Conservation (phyloP, 2,329 filamentous ascomycete species). For the Aspergillus carbonarius region DNA sequence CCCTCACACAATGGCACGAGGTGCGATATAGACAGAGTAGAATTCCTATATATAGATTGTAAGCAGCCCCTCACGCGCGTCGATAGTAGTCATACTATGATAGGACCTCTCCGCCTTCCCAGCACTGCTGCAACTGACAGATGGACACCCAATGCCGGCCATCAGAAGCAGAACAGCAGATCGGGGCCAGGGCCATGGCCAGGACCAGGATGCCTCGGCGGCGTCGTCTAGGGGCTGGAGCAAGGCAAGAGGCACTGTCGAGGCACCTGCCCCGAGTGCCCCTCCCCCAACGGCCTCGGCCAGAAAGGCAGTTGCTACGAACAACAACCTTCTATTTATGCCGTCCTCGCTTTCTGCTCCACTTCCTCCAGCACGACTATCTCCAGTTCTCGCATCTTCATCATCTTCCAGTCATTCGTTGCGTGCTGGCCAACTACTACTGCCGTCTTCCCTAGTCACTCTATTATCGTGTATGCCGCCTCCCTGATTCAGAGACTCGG, state of each 20-base stretch:
- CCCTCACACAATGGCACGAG: neutral
- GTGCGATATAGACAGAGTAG: neutral
- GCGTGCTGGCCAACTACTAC: neutral
- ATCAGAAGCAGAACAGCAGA: neutral
- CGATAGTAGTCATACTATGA: too few relatives aligned
- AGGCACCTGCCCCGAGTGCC: neutral
- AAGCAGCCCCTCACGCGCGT: too few relatives aligned
- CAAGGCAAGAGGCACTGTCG: neutral
- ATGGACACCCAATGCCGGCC: too few relatives aligned
- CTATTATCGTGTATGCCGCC: slow-evolving; percentile 1
- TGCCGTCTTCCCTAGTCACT: neutral
- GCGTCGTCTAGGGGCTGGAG: neutral
- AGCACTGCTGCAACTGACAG: too few relatives aligned
- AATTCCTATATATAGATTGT: neutral
- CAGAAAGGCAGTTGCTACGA: neutral
- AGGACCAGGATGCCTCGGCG: too few relatives aligned
- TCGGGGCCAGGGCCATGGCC: neutral
- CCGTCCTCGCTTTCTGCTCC: neutral
- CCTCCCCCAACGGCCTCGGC: neutral
- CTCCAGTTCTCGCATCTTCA: neutral
- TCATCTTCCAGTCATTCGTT: slow-evolving; percentile 1
- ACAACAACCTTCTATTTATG: neutral
- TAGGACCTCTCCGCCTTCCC: too few relatives aligned
- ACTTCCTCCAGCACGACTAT: neutral
- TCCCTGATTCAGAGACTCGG: neutral